Conservation (phyloP, 1,139 yeast species). For the Magnusiomyces tetraspermus region DNA sequence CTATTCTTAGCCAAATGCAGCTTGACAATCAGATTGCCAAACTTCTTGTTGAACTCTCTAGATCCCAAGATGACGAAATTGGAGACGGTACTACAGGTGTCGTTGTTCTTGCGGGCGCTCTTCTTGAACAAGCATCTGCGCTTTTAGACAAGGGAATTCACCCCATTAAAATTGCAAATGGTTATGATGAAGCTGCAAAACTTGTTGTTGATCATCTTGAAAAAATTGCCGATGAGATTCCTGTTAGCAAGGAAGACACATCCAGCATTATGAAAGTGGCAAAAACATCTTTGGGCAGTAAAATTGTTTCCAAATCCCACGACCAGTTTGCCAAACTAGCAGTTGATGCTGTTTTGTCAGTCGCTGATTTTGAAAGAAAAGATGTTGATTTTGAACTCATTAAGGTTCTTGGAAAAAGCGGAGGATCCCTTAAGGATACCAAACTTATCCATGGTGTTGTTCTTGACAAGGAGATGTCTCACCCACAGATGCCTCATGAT, state of each 20-base stretch:
- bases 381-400: slow-evolving; percentile 96
- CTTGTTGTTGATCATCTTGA: slow-evolving; percentile 76
- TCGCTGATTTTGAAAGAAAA: slow-evolving; percentile 82
- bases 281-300: slow-evolving; percentile 87
- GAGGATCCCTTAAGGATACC: slow-evolving; percentile 89
- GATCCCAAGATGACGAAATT: slow-evolving; percentile 95
- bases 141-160: slow-evolving; percentile 94
- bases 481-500: slow-evolving; percentile 91
- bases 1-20: slow-evolving; percentile 92
- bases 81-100: slow-evolving; percentile 99
- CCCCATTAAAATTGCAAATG: slow-evolving; percentile 93
- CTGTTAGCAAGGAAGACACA: slow-evolving; percentile 30
- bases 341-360: slow-evolving; percentile 88
- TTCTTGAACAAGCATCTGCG: slow-evolving; percentile 88
- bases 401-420: slow-evolving; percentile 90
- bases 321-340: slow-evolving; percentile 95
- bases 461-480: slow-evolving; percentile 92
- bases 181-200: slow-evolving; percentile 94
- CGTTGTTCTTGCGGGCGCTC: slow-evolving; percentile 89
- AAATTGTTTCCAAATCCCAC: slow-evolving; percentile 88
- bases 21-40: slow-evolving; percentile 93
- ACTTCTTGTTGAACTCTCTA: slow-evolving; percentile 83
- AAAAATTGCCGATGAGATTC: slow-evolving; percentile 54
- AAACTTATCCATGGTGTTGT: slow-evolving; percentile 81
- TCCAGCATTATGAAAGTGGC: slow-evolving; percentile 74